These are phyloP conservation scores for Coprinopsis cinerea DNA, from an alignment of 768 basidiomycete species.

Conservation along the genomic window DNA sequence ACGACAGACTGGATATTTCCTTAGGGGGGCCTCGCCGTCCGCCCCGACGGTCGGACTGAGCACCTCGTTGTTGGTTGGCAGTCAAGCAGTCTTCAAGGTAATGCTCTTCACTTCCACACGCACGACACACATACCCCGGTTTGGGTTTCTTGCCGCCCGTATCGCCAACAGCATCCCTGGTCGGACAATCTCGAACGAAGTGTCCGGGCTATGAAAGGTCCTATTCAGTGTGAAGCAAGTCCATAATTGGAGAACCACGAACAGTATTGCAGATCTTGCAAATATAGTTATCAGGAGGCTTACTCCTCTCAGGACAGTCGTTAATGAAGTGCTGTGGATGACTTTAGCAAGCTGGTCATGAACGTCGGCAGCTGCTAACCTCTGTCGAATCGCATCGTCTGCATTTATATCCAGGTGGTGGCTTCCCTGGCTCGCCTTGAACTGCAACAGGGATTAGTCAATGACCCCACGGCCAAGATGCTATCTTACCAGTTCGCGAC, in stretches of 20 bases:
- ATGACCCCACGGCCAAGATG: background rate
- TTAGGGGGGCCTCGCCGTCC: slow-evolving; percentile 55
- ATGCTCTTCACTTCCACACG: slow-evolving; percentile 84
- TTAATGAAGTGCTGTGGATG: slow-evolving; percentile 62
- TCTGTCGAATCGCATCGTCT: slow-evolving; percentile 71
- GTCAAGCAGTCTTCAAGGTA: slow-evolving; percentile 83
- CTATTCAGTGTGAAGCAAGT: slow-evolving; percentile 3
- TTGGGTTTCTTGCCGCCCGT: slow-evolving; percentile 80
- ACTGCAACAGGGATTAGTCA: slow-evolving; percentile 11
- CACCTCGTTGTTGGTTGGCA: slow-evolving; percentile 43
- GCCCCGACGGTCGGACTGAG: slow-evolving; percentile 32
- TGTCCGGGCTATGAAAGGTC: slow-evolving; percentile 57
- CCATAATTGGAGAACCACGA: slow-evolving; percentile 15
- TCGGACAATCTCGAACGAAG: slow-evolving; percentile 85
- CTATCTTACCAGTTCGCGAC: slow-evolving; percentile 42
- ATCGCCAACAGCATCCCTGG: slow-evolving; percentile 69
- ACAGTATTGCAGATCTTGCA: slow-evolving; percentile 83
- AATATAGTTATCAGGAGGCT: slow-evolving; percentile 79
- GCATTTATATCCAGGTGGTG: slow-evolving; percentile 71
- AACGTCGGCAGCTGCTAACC: slow-evolving; percentile 33
- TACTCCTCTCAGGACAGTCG: slow-evolving; percentile 67
- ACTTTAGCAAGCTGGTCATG: slow-evolving; percentile 5
- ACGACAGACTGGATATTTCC: slow-evolving; percentile 47
- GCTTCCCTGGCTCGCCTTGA: slow-evolving; percentile 45
- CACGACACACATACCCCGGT: slow-evolving; percentile 84